These are phyloP conservation scores for Botrytis porri DNA, from an alignment of 2,329 filamentous ascomycete genomes.

Conservation along the genomic window DNA sequence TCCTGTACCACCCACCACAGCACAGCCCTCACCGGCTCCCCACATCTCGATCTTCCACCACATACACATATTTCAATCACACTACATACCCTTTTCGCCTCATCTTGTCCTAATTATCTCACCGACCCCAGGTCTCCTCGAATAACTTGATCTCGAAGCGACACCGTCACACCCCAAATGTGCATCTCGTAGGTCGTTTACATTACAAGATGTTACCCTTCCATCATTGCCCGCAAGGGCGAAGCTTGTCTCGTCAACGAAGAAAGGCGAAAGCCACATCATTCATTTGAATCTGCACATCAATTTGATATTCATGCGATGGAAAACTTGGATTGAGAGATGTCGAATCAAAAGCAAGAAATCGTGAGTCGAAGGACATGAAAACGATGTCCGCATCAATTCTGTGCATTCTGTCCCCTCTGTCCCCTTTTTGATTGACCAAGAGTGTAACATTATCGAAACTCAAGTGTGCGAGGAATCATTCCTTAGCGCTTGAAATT, in stretches of 20 bases:
- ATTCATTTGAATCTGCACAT: not conserved
- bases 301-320: not conserved
- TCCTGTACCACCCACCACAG: not conserved
- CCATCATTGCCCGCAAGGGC: not conserved
- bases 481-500: not conserved
- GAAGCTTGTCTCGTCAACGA: not conserved
- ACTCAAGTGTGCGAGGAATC: not conserved
- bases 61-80: not conserved
- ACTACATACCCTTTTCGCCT: not conserved
- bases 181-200: not conserved
- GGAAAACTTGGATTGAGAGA: accelerated
- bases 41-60: not conserved
- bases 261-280: not conserved
- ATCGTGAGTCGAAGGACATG: not conserved
- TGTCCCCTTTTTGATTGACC: not conserved
- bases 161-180: not conserved
- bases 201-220: not conserved
- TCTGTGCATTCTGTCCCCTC: not conserved
- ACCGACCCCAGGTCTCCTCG: not conserved
- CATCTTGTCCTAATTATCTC: not conserved
- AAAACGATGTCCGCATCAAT: not conserved
- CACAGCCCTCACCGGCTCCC: not conserved
- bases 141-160: not conserved
- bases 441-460: not conserved
- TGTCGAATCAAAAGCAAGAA: not conserved